Conservation (phyloP, 108 stramenopile genomes). For the Hondaea fermentalgiana region DNA sequence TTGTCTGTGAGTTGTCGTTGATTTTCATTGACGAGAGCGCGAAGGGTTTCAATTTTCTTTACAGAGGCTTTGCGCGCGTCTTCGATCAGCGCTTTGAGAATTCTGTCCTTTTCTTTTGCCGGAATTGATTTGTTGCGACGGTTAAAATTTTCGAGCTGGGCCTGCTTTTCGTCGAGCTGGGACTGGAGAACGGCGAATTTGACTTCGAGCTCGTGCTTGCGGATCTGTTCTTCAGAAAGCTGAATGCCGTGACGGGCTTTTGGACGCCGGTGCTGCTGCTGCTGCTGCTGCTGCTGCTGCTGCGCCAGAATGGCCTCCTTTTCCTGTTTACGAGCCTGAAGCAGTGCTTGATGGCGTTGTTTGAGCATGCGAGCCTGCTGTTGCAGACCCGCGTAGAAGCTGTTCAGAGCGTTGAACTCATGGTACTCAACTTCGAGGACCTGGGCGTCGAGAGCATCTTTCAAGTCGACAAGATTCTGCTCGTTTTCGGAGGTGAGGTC, state of each 20-base stretch:
- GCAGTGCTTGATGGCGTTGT: not conserved
- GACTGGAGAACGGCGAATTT: not conserved
- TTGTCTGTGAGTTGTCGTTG: not conserved
- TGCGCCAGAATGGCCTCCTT: not conserved
- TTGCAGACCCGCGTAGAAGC: not conserved
- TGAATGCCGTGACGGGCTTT: not conserved
- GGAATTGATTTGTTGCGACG: not conserved
- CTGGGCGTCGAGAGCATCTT: not conserved
- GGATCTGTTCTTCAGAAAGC: not conserved
- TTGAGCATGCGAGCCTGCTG: not conserved
- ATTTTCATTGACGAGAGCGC: not conserved
- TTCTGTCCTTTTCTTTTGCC: not conserved
- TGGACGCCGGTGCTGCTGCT: not conserved
- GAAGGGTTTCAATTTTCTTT: not conserved
- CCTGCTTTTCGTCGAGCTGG: not conserved
- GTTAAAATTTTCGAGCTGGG: not conserved
- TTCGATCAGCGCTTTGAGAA: not conserved
- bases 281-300: not conserved
- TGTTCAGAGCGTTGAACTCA: conserved; percentile 3
- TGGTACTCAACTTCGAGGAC: not conserved
- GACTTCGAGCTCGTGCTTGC: conserved; percentile 5
- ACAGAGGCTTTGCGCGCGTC: not conserved
- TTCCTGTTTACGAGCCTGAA: not conserved
- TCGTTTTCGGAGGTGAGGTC: not conserved
- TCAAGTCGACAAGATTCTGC: not conserved